These are phyloP conservation scores for Phaffia australis DNA, from an alignment of 768 basidiomycete genomes.

Conservation along the genomic window DNA sequence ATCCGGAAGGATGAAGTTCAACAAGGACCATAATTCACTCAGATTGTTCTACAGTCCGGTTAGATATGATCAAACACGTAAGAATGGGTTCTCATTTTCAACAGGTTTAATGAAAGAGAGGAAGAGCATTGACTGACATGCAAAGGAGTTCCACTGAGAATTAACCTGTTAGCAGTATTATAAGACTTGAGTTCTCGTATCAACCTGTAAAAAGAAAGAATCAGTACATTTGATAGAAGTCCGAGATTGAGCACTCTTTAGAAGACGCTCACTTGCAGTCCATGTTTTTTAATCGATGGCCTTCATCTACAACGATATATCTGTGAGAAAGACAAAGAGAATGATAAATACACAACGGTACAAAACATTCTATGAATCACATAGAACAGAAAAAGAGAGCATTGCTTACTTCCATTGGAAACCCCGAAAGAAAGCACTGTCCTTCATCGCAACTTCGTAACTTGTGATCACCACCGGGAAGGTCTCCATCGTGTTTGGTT, in stretches of 20 bases:
- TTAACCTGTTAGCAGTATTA: conserved; percentile 70
- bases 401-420: conserved; percentile 19
- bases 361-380: not conserved
- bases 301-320: conserved; percentile 70
- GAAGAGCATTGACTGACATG: conserved; percentile 51
- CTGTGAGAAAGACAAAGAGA: conserved; percentile 41
- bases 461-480: conserved; percentile 24
- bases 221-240: not conserved
- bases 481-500: conserved; percentile 18
- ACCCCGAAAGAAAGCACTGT: conserved; percentile 12
- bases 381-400: not conserved
- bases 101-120: not conserved
- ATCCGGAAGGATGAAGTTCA: conserved; percentile 91
- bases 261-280: conserved; percentile 52
- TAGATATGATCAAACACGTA: not conserved
- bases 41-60: conserved; percentile 68
- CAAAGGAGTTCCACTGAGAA: conserved; percentile 89
- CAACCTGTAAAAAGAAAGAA: conserved; percentile 39
- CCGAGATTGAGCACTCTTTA: not conserved
- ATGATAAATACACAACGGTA: conserved; percentile 27
- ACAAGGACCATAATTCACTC: conserved; percentile 82
- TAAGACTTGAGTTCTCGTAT: conserved; percentile 85
- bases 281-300: conserved; percentile 89
- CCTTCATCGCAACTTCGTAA: conserved; percentile 23
- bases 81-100: not conserved